A percentile compares a stretch with the other conserved stretches of the same genome.
Conservation (phyloP, 148 eudicot species). For the Cornus kousa region DNA sequence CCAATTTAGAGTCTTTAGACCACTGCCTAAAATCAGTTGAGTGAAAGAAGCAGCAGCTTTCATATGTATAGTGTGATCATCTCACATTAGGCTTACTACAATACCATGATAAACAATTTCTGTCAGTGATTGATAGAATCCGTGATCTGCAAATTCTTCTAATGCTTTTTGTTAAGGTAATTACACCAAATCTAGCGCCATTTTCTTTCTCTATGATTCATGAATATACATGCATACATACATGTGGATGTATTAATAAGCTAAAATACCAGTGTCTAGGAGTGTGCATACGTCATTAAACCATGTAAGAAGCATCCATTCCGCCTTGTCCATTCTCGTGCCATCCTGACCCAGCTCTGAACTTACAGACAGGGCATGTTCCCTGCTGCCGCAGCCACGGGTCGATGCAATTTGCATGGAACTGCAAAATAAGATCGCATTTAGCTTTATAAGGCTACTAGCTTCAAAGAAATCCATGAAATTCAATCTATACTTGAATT, state of each 20-base stretch:
- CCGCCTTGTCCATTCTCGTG: slow-evolving; percentile 41
- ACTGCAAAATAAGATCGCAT: slow-evolving; percentile 40
- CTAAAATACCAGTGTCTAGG: background rate
- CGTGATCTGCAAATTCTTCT: background rate
- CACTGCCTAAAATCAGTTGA: too few species aligned
- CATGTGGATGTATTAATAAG: background rate
- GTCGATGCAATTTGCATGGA: slow-evolving; percentile 87
- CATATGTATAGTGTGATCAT: background rate
- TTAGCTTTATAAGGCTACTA: background rate
- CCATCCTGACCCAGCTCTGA: slow-evolving; percentile 69
- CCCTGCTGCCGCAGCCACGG: slow-evolving; percentile 97
- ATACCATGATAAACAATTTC: background rate
- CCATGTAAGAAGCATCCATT: slow-evolving; percentile 61
- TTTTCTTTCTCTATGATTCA: background rate
- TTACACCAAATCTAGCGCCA: background rate
- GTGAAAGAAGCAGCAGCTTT: background rate
- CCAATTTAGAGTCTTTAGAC: too few species aligned
- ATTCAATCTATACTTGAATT: background rate
- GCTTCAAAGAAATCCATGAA: background rate
- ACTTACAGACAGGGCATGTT: slow-evolving; percentile 93
- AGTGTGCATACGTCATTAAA: slow-evolving; percentile 18
- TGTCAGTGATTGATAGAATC: background rate
- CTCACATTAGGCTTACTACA: background rate
- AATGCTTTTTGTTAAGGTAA: background rate
- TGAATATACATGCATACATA: background rate